These are phyloP conservation scores for Arachnomyces sp. DNA, from an alignment of 2,329 filamentous ascomycete genomes.

Conservation along the genomic window DNA sequence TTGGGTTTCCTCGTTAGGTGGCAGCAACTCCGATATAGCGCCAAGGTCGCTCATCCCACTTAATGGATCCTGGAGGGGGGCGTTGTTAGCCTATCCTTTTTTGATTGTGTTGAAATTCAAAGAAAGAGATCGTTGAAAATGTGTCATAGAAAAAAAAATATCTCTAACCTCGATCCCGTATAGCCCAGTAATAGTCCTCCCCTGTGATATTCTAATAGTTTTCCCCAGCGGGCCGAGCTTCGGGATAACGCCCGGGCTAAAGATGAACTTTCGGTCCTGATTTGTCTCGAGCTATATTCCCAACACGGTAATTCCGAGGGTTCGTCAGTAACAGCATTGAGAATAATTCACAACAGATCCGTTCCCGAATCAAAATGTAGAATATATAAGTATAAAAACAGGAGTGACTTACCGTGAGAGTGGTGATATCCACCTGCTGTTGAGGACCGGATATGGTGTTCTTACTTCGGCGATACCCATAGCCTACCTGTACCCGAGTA, in stretches of 20 bases:
- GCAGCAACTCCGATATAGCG: constrained; percentile 8
- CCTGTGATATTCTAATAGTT: constrained; percentile 7
- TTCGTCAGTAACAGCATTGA: background rate
- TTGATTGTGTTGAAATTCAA: background rate
- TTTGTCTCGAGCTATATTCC: constrained; percentile 14
- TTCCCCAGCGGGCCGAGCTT: constrained; percentile 9
- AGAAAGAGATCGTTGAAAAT: background rate
- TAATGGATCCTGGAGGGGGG: background rate
- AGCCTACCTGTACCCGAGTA: constrained; percentile 10
- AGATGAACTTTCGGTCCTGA: constrained; percentile 10
- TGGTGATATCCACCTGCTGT: constrained; percentile 3
- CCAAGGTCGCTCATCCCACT: constrained; percentile 8
- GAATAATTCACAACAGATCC: background rate
- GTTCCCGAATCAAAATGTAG: background rate
- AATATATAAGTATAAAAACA: constrained; percentile 1
- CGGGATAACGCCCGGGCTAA: constrained; percentile 14
- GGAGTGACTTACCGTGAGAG: background rate
- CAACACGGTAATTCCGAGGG: background rate
- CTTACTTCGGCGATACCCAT: constrained; percentile 5
- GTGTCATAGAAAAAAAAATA: constrained; percentile 8
- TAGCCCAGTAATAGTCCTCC: constrained; percentile 15
- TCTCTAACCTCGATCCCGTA: constrained; percentile 16
- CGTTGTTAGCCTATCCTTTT: constrained; percentile 3
- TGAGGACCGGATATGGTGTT: background rate
- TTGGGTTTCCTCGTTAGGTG: too few relatives aligned